Conservation (phyloP, 164 flowering plant species). For the Stephania cephalantha region DNA sequence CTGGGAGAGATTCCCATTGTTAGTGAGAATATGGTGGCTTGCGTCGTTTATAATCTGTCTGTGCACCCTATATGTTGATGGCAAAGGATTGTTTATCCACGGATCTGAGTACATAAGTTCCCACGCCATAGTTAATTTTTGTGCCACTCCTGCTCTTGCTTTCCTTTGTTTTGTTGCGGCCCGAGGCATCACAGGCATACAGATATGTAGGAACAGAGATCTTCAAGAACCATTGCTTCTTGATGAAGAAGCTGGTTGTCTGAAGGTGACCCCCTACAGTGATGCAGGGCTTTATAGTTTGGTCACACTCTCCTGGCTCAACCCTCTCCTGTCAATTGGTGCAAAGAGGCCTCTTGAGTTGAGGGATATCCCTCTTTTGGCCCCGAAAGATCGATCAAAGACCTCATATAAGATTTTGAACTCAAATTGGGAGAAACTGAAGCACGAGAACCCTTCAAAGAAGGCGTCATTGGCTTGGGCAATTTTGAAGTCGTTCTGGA, state of each 20-base stretch:
- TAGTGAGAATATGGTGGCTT: constrained; percentile 85
- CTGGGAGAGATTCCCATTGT: constrained; percentile 57
- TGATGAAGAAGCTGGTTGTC: constrained; percentile 89
- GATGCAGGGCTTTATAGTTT: constrained; percentile 79
- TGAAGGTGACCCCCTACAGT: constrained; percentile 77
- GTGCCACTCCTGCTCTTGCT: constrained; percentile 67
- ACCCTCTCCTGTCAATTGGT: constrained; percentile 74
- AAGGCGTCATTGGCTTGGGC: constrained; percentile 86
- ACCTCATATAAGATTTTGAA: constrained; percentile 69
- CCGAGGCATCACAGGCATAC: constrained; percentile 72
- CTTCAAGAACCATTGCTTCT: constrained; percentile 80
- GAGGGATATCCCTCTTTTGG: constrained; percentile 87
- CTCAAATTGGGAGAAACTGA: constrained; percentile 83
- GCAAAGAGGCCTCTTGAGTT: constrained; percentile 92
- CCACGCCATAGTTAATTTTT: constrained; percentile 68
- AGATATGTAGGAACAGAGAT: constrained; percentile 48
- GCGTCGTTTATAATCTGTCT: constrained; percentile 60
- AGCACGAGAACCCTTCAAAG: constrained; percentile 54
- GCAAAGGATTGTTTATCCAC: constrained; percentile 36
- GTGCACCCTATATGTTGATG: constrained; percentile 64
- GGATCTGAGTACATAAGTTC: constrained; percentile 49
- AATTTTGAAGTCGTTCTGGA: constrained; percentile 83
- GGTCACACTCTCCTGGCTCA: constrained; percentile 89
- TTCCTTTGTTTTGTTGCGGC: constrained; percentile 66
- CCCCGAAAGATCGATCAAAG: constrained; percentile 79